Base-by-base conservation (phyloP, 805 yeast genomes). In the Ascoidea rubescens region DNA sequence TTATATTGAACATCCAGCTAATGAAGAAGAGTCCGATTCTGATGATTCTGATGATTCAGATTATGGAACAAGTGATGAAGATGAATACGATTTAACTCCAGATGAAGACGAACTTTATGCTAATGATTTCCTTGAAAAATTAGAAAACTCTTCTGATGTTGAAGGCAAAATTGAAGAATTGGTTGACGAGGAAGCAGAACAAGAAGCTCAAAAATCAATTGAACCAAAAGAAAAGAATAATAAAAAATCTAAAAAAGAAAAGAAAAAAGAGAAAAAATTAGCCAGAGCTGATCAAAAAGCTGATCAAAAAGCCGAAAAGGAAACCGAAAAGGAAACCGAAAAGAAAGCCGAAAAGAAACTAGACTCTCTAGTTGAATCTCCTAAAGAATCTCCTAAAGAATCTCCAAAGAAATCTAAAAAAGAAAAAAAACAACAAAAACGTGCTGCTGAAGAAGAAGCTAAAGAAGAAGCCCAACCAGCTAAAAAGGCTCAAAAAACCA, bases 1-100 rank as follows among this genome's bases (percentile, higher is more conserved):
- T 82, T 89, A 84, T 71, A 84, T 93, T 64, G 95, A 87, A 69
- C 96, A 90, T 70, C 97, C 98, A 68, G 87, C 81, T 63, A 96
- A 90, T 64, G 79, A 73, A 47, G 84, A 78, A 51, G 78, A 73
- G 54, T 80, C 73, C 50, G 71, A 69, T 45, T 75, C 72, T 53
- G 78, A 74, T 48, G 77, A 72, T 31, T 21, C 28, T 21, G 73
- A 66, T 51, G 78, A 72, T 51, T 66, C 56, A 44, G 69, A 65
- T 47, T 37, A 37, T 37, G 28, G 3, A 21, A 21, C 28, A n/a
- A 53, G 57, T 33, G 60, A 57, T 31, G 65, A 61, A 52, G 81
- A 74, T 51, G 85, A 78, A 56, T 77, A 78, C 65, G 84, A 79
- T 67, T 74, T 80, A 67, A 82, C 87, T 49, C 87, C 87, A 53